Conservation (phyloP, 2,329 filamentous ascomycete genomes). For the Coleophoma eucalyptorum region DNA sequence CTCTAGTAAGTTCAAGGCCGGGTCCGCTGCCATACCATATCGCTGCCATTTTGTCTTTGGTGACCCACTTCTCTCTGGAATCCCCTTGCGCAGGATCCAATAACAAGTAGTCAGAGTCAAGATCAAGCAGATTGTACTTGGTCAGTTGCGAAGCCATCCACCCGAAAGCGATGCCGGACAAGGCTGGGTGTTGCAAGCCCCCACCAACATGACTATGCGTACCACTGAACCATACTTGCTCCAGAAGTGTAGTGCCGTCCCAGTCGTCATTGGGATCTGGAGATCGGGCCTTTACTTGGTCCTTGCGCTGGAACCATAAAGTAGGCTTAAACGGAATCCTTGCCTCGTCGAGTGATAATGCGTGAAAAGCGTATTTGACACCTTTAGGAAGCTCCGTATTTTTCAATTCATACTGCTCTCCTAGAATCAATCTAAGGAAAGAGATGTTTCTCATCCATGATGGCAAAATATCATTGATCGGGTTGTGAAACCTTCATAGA, state of each 20-base stretch:
- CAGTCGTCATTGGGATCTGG: too few relatives aligned
- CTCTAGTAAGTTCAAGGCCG: too few relatives aligned
- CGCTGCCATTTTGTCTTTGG: too few relatives aligned
- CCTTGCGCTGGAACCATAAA: conserved; percentile 22
- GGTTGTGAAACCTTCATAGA: background rate
- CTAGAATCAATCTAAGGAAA: background rate
- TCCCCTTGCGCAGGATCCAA: too few relatives aligned
- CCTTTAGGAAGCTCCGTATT: conserved; percentile 26
- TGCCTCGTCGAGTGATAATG: conserved; percentile 41
- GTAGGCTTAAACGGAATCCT: conserved; percentile 29
- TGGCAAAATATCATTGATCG: background rate
- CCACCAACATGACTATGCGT: conserved; percentile 1
- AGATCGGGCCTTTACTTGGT: background rate
- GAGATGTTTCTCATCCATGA: background rate
- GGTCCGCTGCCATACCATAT: too few relatives aligned
- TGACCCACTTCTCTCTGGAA: too few relatives aligned
- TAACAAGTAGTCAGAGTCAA: background rate
- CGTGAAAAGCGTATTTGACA: conserved; percentile 42
- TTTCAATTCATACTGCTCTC: conserved; percentile 28
- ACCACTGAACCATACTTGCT: conserved; percentile 2
- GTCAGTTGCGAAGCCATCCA: background rate
- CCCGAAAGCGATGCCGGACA: background rate
- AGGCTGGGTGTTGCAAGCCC: background rate
- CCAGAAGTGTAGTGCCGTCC: background rate
- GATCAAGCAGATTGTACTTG: background rate